Percentiles rank a stretch among this genome's conserved stretches.
These are phyloP conservation scores for Aspergillus sp. DNA, from an alignment of 2,329 filamentous ascomycete species.

Conservation along the genomic window DNA sequence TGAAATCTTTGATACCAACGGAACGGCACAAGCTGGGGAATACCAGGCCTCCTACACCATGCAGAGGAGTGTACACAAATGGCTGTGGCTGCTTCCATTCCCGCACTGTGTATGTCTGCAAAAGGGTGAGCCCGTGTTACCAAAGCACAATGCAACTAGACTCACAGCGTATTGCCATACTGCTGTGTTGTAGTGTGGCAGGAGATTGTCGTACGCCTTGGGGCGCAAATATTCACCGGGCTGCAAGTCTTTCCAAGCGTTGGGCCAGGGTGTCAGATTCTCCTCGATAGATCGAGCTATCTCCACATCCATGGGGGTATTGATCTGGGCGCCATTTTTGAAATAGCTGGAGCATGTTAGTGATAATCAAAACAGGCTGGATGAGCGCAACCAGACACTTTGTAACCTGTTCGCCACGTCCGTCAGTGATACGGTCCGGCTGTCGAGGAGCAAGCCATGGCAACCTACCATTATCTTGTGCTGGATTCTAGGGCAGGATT, in stretches of 20 bases:
- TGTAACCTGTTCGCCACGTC: slow-evolving; percentile 54
- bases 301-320: slow-evolving; percentile 60
- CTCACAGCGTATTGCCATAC: slow-evolving; percentile 38
- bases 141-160: not conserved
- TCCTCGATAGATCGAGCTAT: slow-evolving; percentile 59
- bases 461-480: slow-evolving; percentile 58
- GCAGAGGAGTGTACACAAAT: slow-evolving; percentile 48
- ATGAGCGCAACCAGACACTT: slow-evolving; percentile 49
- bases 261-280: slow-evolving; percentile 54
- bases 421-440: slow-evolving; percentile 15
- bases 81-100: slow-evolving; percentile 30
- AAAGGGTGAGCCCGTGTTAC: not conserved
- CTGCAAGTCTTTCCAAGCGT: slow-evolving; percentile 51
- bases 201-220: slow-evolving; percentile 31
- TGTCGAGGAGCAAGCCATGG: not conserved
- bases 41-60: slow-evolving; percentile 41
- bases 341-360: slow-evolving; percentile 53
- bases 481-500: slow-evolving; percentile 51
- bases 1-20: slow-evolving; percentile 37
- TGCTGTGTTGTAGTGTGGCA: slow-evolving; percentile 31
- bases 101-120: slow-evolving; percentile 36
- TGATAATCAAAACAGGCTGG: slow-evolving; percentile 3
- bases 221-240: slow-evolving; percentile 34
- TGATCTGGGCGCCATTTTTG: slow-evolving; percentile 66
- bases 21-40: slow-evolving; percentile 37